A percentile compares a stretch with the other conserved stretches of the same genome.
Conservation (phyloP, 345 rosid genomes). For the Murraya paniculata region DNA sequence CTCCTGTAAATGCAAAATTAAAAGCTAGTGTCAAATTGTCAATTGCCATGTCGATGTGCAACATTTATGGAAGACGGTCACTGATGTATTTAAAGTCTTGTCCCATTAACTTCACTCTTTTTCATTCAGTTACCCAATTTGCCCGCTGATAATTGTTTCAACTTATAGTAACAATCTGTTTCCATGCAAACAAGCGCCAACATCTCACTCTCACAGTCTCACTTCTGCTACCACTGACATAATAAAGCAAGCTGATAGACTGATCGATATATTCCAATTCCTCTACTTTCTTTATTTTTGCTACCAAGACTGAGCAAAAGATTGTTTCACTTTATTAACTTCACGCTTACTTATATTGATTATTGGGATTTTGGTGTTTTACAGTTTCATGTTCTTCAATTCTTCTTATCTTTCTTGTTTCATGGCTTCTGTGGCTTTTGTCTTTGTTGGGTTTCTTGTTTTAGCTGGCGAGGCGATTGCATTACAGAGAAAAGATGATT, state of each 20-base stretch:
- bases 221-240: neutral
- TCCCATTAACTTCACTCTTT: conserved; percentile 28
- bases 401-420: neutral
- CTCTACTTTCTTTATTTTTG: neutral
- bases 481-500: conserved; percentile 15
- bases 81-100: conserved; percentile 14
- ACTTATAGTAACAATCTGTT: conserved; percentile 14
- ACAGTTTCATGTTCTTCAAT: neutral
- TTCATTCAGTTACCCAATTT: neutral
- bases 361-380: neutral
- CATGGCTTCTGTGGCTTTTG: conserved; percentile 32
- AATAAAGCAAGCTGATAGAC: neutral
- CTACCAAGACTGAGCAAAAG: neutral
- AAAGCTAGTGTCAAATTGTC: neutral
- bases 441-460: conserved; percentile 28
- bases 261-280: conserved; percentile 12
- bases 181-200: conserved; percentile 19
- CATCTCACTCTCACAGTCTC: neutral
- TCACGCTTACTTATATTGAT: neutral
- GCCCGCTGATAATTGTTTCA: conserved; percentile 26
- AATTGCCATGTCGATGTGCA: conserved; percentile 23
- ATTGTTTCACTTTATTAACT: neutral
- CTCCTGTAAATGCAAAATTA: neutral
- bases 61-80: conserved; percentile 10
- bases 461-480: conserved; percentile 23